Conservation (phyloP, 2,329 filamentous ascomycete species). For the Fusarium aywerte region DNA sequence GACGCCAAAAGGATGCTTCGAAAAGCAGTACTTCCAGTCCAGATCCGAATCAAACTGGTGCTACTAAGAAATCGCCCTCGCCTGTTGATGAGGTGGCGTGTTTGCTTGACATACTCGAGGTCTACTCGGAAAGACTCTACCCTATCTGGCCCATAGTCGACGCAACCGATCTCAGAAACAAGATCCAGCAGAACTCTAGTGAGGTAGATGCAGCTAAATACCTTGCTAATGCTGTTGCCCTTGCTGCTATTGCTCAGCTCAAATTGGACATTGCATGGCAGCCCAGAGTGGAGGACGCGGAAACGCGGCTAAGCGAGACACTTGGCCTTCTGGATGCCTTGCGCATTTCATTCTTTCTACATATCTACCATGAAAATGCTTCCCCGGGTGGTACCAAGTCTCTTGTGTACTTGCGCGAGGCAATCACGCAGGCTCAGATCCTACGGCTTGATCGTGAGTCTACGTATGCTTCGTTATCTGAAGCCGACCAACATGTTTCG, state of each 20-base stretch:
- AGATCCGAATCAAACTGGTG: conserved; percentile 5
- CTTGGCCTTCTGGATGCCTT: conserved; percentile 54
- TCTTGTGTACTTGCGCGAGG: conserved; percentile 60
- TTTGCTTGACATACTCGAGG: conserved; percentile 51
- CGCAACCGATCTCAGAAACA: conserved; percentile 55
- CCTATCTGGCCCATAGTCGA: conserved; percentile 64
- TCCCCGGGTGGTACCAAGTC: conserved; percentile 58
- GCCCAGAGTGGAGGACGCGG: conserved; percentile 44
- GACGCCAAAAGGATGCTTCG: conserved; percentile 24
- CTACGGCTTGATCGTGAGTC: conserved; percentile 59
- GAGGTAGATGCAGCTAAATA: conserved; percentile 51
- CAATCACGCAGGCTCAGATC: conserved; percentile 63
- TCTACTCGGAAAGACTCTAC: conserved; percentile 62
- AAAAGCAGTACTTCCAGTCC: conserved; percentile 18
- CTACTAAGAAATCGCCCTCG: conserved; percentile 19
- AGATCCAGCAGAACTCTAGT: conserved; percentile 48
- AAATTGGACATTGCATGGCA: conserved; percentile 52
- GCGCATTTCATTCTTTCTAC: conserved; percentile 62
- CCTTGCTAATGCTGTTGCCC: conserved; percentile 58
- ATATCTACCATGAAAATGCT: conserved; percentile 63
- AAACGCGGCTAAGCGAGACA: conserved; percentile 45
- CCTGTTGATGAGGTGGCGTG: conserved; percentile 41
- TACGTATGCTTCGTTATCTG: conserved; percentile 51
- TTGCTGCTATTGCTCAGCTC: conserved; percentile 61
- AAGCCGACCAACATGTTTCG: conserved; percentile 57